Conservation (phyloP, 345 rosid genomes). For the Microthlaspi erraticum region DNA sequence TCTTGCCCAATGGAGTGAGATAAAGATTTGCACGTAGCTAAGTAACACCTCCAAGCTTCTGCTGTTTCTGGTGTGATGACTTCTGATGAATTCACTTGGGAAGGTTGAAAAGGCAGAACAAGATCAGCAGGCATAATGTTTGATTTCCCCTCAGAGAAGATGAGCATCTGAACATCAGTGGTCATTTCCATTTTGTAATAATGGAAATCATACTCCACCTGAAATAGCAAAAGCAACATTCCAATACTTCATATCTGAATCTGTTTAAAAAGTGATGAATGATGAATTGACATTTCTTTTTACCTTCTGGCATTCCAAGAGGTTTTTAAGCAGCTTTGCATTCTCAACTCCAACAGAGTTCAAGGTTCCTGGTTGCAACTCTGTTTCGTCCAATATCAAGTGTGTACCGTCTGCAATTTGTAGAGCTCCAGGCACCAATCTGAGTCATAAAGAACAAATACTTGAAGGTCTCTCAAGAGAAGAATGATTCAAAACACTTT, state of each 20-base stretch:
- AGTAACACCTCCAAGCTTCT: slow-evolving; percentile 90
- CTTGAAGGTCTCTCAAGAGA: slow-evolving; percentile 1
- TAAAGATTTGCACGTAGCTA: slow-evolving; percentile 73
- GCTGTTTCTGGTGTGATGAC: slow-evolving; percentile 52
- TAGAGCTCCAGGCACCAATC: slow-evolving; percentile 70
- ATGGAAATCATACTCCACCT: slow-evolving; percentile 90
- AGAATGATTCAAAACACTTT: neutral
- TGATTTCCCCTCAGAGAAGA: slow-evolving; percentile 85
- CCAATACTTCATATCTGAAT: neutral
- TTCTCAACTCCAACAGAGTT: slow-evolving; percentile 80
- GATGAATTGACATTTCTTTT: neutral
- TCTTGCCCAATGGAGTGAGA: slow-evolving; percentile 74
- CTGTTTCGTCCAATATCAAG: slow-evolving; percentile 79
- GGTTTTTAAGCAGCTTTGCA: slow-evolving; percentile 67
- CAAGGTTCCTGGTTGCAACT: slow-evolving; percentile 75
- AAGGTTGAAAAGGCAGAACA: slow-evolving; percentile 79
- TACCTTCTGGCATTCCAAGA: slow-evolving; percentile 80
- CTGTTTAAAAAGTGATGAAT: neutral
- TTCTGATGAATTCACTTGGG: slow-evolving; percentile 48
- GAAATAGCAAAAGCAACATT: slow-evolving; percentile 34
- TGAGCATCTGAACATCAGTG: slow-evolving; percentile 77
- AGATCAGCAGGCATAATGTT: slow-evolving; percentile 85
- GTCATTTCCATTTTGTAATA: slow-evolving; percentile 89
- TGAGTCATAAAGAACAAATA: slow-evolving; percentile 39
- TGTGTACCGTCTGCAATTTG: slow-evolving; percentile 88